A percentile compares a stretch with the other conserved stretches of the same genome.
Evolutionary conservation across 2,329 filamentous ascomycete species (phyloP).

Genomic region (Mollisia scopiformis): DNA sequence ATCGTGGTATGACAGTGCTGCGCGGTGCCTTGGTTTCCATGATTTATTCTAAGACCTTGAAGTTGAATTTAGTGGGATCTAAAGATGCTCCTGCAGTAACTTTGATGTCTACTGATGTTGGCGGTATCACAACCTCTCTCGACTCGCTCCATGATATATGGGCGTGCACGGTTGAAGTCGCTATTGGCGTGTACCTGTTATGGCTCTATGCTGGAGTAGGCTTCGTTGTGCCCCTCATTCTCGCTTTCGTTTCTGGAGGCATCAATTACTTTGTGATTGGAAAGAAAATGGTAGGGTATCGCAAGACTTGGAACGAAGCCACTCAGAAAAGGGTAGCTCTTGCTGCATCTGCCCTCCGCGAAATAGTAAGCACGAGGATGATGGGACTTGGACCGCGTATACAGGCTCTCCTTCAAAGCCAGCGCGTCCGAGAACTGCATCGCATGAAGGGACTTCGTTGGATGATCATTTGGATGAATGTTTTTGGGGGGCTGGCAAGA

Average conservation of each 20-base stretch:
- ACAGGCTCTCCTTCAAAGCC: background rate
- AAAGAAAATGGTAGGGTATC: background rate
- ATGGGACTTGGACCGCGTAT: background rate
- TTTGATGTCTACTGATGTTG: background rate
- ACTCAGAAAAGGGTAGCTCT: background rate
- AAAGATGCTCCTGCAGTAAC: background rate
- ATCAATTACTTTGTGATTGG: background rate
- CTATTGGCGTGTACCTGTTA: background rate
- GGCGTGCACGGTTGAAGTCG: background rate
- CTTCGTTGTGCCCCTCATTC: background rate
- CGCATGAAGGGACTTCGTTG: background rate
- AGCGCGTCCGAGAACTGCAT: background rate
- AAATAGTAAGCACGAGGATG: background rate
- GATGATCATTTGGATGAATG: background rate
- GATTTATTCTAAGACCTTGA: background rate
- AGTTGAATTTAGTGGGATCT: background rate
- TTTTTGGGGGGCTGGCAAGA: background rate
- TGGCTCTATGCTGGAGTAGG: background rate
- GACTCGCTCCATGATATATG: background rate
- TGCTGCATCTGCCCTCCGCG: background rate
- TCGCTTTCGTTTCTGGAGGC: background rate
- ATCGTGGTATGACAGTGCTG: background rate
- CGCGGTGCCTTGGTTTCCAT: background rate
- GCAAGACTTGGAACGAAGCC: background rate
- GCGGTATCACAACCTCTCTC: background rate